A percentile compares a stretch with the other conserved stretches of the same genome.
Conservation (phyloP, 2,329 filamentous ascomycete genomes). For the Verticillium dahliae region DNA sequence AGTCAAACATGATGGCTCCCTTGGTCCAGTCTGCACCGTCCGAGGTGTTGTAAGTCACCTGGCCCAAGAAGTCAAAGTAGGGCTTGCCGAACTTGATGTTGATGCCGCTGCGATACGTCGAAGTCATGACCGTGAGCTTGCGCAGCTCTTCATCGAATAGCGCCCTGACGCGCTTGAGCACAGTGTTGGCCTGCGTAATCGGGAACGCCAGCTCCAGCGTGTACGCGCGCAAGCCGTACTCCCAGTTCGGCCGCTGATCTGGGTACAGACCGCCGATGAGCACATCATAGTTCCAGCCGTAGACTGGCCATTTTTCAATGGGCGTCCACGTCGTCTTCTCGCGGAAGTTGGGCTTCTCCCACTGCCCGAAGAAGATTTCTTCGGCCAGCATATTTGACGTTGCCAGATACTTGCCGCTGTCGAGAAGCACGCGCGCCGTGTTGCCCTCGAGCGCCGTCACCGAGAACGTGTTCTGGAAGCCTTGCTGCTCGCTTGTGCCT, state of each 20-base stretch:
- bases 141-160: constrained; percentile 39
- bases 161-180: constrained; percentile 39
- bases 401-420: constrained; percentile 38
- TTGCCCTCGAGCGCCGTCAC: constrained; percentile 34
- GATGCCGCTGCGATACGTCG: constrained; percentile 44
- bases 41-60: constrained; percentile 38
- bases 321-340: constrained; percentile 38
- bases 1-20: constrained; percentile 48
- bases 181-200: constrained; percentile 39
- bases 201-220: constrained; percentile 47
- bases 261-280: constrained; percentile 44
- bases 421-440: constrained; percentile 32
- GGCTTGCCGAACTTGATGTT: constrained; percentile 46
- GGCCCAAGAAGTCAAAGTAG: constrained; percentile 41
- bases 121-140: constrained; percentile 38
- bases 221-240: constrained; percentile 38
- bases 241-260: constrained; percentile 41
- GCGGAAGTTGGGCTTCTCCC: constrained; percentile 45
- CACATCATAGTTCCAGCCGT: constrained; percentile 47
- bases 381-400: constrained; percentile 43
- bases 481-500: constrained; percentile 34
- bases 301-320: constrained; percentile 41
- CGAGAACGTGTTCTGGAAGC: constrained; percentile 47
- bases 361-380: constrained; percentile 40
- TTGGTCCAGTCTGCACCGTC: constrained; percentile 42